Base-by-base conservation (phyloP, 306 rosid genomes). In the Prinsepia uniflora region DNA sequence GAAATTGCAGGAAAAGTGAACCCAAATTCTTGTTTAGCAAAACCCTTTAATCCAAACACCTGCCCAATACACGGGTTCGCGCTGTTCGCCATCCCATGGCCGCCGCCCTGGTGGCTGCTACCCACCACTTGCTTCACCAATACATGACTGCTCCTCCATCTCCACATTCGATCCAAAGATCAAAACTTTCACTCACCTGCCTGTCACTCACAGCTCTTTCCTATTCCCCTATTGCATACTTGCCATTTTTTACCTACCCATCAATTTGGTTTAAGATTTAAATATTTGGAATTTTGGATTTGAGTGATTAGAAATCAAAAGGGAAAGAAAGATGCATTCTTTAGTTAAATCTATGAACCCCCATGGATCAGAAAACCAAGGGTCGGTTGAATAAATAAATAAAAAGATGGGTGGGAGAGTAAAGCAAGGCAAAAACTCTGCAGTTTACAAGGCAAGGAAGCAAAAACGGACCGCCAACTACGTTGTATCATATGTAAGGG, bases 391-490 rank as follows among this genome's bases (percentile, higher is more conserved):
- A 50, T 19, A 19, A 20, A 43, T 70, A 43, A 30, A 70, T 44
- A 70, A 45, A 17, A 30, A n/a, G 52, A 47, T 1, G 8, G 13
- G 30, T 50, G 10, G 72, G n/a, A 6, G 72, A 67, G 72, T 24
- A 50, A 67, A 50, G 59, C 0, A 50, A 24, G 66, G 65, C 56
- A 44, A 34, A 30, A 8, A 22, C 66, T 44, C 74, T 57, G 74
- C 62, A 44, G 56, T 22, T 70, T 70, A 70, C 0, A 50, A 45
- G 74, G 74, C 74, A 57, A 70, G 0, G 66, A 70, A 57, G 56
- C 66, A 57, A 57, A 70, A 48, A 62, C 74, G 74, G 74, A 45
- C 66, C 74, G 65, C 66, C 74, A 44, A 57, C 55, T 6, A 5
- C 65, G 74, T 70, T 24, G 74, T 65, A 43, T 15, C 66, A 24